A percentile compares a stretch with the other conserved stretches of the same genome.
Conservation (phyloP, 139 green algal species). For the Zygnema circumcarinatum region DNA sequence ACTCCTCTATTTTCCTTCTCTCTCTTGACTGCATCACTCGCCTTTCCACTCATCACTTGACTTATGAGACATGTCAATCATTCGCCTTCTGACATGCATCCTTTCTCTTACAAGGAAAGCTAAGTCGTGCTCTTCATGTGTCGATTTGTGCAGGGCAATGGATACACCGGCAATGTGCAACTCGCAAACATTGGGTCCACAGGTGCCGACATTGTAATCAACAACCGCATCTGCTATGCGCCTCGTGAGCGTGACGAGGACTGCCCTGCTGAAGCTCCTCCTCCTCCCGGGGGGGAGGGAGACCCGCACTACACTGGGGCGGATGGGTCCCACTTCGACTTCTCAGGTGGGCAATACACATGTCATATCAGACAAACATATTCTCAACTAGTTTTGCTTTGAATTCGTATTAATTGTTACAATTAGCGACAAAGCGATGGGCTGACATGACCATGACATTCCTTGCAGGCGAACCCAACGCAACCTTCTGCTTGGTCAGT, state of each 20-base stretch:
- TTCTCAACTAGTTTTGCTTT: background rate
- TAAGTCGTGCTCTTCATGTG: background rate
- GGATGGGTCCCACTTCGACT: constrained; percentile 25
- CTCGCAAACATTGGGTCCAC: background rate
- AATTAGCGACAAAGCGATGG: background rate
- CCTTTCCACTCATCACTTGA: background rate
- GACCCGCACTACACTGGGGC: constrained; percentile 24
- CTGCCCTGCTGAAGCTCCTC: background rate
- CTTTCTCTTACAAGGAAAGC: background rate
- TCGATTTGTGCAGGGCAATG: background rate
- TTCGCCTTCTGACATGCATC: background rate
- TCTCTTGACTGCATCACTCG: background rate
- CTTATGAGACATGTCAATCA: background rate
- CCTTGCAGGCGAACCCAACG: constrained; percentile 4
- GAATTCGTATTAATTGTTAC: background rate
- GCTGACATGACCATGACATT: background rate
- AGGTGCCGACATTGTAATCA: background rate
- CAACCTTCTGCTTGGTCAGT: background rate
- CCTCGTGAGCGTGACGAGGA: background rate
- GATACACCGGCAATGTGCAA: background rate
- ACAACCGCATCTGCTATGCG: background rate
- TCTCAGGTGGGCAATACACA: background rate
- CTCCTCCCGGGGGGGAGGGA: background rate
- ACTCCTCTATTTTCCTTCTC: background rate
- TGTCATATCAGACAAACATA: background rate